Conservation (phyloP, 2,329 filamentous ascomycete species). For the Epichloe scottii region DNA sequence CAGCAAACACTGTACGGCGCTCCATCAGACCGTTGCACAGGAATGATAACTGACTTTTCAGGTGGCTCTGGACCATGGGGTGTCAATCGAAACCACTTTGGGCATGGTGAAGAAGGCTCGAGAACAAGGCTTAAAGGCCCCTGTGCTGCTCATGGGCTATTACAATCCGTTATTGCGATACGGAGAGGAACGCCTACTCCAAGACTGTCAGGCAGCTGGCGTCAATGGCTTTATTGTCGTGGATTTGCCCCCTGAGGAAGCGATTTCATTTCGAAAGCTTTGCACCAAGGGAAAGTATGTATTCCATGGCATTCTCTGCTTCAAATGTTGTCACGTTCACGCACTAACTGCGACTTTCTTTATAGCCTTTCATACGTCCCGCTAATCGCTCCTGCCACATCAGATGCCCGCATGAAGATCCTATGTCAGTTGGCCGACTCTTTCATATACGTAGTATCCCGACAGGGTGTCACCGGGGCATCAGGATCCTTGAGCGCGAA, state of each 20-base stretch:
- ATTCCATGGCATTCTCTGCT: background rate
- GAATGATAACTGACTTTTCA: conserved; percentile 11
- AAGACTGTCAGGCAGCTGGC: conserved; percentile 71
- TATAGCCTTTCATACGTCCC: conserved; percentile 80
- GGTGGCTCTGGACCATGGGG: conserved; percentile 73
- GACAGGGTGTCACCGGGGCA: conserved; percentile 93
- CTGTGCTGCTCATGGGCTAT: conserved; percentile 94
- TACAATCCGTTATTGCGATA: conserved; percentile 94
- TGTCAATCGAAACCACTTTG: conserved; percentile 68
- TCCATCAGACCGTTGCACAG: conserved; percentile 5
- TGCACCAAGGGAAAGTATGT: conserved; percentile 64
- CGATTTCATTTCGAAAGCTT: conserved; percentile 76
- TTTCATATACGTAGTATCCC: conserved; percentile 96
- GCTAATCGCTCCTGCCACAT: conserved; percentile 89
- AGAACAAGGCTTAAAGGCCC: conserved; percentile 61
- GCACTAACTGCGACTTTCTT: background rate
- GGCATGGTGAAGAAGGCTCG: conserved; percentile 76
- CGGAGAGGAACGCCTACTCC: conserved; percentile 78
- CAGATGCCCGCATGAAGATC: conserved; percentile 84
- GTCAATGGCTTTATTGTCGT: conserved; percentile 97
- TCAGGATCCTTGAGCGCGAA: conserved; percentile 69
- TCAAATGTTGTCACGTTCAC: background rate
- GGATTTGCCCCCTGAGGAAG: conserved; percentile 90
- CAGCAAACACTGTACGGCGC: conserved; percentile 63
- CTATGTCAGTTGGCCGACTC: conserved; percentile 95